Evolutionary conservation across 2,329 filamentous ascomycete genomes (phyloP).

Genomic region (Exophiala bonariae): DNA sequence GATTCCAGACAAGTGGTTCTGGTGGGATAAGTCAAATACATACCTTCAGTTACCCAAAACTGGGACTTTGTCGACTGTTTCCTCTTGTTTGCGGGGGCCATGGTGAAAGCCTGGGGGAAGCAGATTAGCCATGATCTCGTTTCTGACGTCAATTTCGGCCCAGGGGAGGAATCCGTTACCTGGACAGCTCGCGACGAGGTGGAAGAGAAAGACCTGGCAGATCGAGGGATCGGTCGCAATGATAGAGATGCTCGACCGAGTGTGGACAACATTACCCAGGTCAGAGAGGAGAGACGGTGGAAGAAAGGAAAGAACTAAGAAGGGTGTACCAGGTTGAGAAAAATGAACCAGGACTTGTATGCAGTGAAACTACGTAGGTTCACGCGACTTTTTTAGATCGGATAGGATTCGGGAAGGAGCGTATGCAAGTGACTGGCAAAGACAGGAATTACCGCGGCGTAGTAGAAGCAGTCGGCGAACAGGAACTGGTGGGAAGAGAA

Average conservation of each 20-base stretch:
- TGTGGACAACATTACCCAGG: conserved; percentile 26
- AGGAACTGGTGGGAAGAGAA: too few species aligned
- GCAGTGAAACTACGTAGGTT: too few species aligned
- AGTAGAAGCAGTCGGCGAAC: too few species aligned
- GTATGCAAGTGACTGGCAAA: conserved; percentile 1
- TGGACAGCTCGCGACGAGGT: too few species aligned
- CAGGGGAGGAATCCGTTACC: too few species aligned
- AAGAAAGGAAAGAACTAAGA: conserved; percentile 9
- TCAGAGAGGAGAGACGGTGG: neutral
- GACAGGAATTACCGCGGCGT: neutral
- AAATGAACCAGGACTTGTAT: conserved; percentile 8
- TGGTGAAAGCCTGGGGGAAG: conserved; percentile 23
- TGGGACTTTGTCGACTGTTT: conserved; percentile 40
- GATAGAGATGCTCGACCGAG: conserved; percentile 22
- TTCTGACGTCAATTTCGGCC: conserved; percentile 12
- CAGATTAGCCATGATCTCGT: conserved; percentile 7
- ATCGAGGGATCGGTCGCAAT: conserved; percentile 19
- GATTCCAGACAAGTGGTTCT: neutral
- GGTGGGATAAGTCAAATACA: conserved; percentile 20
- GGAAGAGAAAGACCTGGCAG: conserved; percentile 13
- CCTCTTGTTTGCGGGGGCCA: conserved; percentile 32
- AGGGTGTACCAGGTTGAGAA: neutral
- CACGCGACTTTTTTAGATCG: conserved; percentile 20
- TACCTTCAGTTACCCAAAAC: conserved; percentile 43
- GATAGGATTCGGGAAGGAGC: conserved; percentile 16